Conservation (phyloP, 2,329 filamentous ascomycete genomes). For the Cladosporium sp. region DNA sequence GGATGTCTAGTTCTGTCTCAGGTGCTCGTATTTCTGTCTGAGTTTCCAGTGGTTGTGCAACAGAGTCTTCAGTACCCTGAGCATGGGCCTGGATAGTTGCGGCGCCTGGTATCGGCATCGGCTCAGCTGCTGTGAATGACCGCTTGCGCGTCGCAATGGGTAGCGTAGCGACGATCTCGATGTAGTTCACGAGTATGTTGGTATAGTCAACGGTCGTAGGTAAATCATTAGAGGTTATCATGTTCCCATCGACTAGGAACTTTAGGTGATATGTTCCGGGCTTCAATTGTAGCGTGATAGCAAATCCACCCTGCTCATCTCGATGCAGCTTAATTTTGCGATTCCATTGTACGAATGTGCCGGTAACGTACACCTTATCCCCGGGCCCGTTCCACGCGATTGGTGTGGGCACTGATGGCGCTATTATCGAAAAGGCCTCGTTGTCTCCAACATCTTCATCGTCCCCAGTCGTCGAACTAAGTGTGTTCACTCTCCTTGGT, state of each 20-base stretch:
- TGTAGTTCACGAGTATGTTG: constrained; percentile 97
- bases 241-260: constrained; percentile 90
- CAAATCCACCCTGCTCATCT: constrained; percentile 53
- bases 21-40: constrained; percentile 18
- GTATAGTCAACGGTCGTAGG: constrained; percentile 97
- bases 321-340: constrained; percentile 83
- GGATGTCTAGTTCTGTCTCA: constrained; percentile 17
- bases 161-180: constrained; percentile 63
- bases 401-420: constrained; percentile 74
- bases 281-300: constrained; percentile 74
- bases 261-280: constrained; percentile 96
- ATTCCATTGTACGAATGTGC: constrained; percentile 97
- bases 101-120: constrained; percentile 29
- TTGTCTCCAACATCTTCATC: constrained; percentile 63
- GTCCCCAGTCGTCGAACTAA: constrained; percentile 60
- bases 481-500: constrained; percentile 49
- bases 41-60: constrained; percentile 55
- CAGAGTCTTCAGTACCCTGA: constrained; percentile 17
- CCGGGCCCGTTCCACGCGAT: constrained; percentile 78
- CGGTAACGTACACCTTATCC: constrained; percentile 92
- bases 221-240: constrained; percentile 80
- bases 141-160: constrained; percentile 20
- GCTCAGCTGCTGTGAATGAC: constrained; percentile 19
- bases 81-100: constrained; percentile 22
- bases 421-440: constrained; percentile 66